Evolutionary conservation across 768 basidiomycete genomes (phyloP).

Genomic region (Sporobolomyces phaffii): DNA sequence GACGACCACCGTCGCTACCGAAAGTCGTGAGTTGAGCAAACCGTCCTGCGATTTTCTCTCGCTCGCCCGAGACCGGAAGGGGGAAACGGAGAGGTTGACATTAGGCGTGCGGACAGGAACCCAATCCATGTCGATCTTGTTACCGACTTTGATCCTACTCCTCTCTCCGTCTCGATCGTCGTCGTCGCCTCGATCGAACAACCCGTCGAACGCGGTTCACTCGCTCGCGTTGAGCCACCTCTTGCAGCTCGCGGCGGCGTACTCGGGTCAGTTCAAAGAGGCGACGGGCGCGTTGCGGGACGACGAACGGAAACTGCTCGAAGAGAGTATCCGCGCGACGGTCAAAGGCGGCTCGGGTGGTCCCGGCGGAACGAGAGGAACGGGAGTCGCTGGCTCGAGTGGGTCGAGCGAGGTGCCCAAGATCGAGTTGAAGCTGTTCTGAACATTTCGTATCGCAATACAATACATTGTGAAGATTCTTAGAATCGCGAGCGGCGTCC

Average conservation of each 20-base stretch:
- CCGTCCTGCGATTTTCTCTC: no score
- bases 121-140: slow-evolving; percentile 24
- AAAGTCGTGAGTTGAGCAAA: slow-evolving; percentile 58
- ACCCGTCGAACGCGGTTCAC: slow-evolving; percentile 54
- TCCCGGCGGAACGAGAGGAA: background rate
- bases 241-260: slow-evolving; percentile 62
- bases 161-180: slow-evolving; percentile 60
- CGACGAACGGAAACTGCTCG: slow-evolving; percentile 59
- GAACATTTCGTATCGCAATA: no score
- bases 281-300: slow-evolving; percentile 64
- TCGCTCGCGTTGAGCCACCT: slow-evolving; percentile 62
- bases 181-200: slow-evolving; percentile 48
- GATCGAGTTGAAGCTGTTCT: slow-evolving; percentile 31
- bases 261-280: slow-evolving; percentile 75
- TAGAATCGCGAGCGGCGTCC: no score
- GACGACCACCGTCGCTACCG: slow-evolving; percentile 54
- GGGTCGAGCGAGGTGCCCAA: slow-evolving; percentile 5
- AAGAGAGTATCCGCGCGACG: slow-evolving; percentile 62
- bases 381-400: background rate
- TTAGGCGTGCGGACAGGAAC: no score
- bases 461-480: no score
- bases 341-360: no score
- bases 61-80: no score
- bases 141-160: slow-evolving; percentile 51
- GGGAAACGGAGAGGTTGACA: no score